A percentile compares a stretch with the other conserved stretches of the same genome.
Conservation (phyloP, 495 filamentous ascomycete species). For the Thermochaetoides thermophila region DNA sequence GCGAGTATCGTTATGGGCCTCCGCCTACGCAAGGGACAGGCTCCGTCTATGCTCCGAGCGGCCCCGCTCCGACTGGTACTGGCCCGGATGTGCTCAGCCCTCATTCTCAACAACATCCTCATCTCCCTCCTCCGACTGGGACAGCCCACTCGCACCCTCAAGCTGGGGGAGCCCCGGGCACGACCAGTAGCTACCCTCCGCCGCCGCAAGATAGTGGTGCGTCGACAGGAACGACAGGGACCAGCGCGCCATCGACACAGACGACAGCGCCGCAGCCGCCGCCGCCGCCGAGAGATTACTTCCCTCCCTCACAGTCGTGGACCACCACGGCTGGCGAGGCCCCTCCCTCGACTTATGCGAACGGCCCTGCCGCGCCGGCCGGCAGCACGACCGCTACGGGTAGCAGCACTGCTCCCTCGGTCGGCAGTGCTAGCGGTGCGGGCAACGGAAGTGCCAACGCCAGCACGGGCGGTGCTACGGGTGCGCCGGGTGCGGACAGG, state of each 20-base stretch:
- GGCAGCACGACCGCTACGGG: neutral
- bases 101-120: neutral
- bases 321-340: slow-evolving; percentile 28
- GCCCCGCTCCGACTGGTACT: slow-evolving; percentile 1
- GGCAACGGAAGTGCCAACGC: slow-evolving; percentile 2
- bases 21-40: slow-evolving; percentile 8
- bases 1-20: slow-evolving; percentile 36
- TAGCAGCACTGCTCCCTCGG: neutral
- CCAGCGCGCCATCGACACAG: slow-evolving; percentile 2
- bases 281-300: slow-evolving; percentile 30
- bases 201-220: neutral
- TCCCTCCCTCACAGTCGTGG: slow-evolving; percentile 30
- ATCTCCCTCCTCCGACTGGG: slow-evolving; percentile 1
- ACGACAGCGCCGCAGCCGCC: slow-evolving; percentile 9
- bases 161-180: neutral
- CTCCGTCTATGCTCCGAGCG: slow-evolving; percentile 15
- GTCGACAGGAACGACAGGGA: slow-evolving; percentile 6
- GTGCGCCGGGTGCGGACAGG: slow-evolving; percentile 10
- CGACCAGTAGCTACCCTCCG: neutral
- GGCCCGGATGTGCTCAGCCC: neutral
- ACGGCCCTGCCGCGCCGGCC: slow-evolving; percentile 6
- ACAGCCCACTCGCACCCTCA: neutral
- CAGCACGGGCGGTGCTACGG: neutral
- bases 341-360: slow-evolving; percentile 20
- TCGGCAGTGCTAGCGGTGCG: neutral